Evolutionary conservation across 1,139 yeast genomes (phyloP), one percentile per base, ranked within the genome.

Genomic region (Scheffersomyces segobiensis): DNA sequence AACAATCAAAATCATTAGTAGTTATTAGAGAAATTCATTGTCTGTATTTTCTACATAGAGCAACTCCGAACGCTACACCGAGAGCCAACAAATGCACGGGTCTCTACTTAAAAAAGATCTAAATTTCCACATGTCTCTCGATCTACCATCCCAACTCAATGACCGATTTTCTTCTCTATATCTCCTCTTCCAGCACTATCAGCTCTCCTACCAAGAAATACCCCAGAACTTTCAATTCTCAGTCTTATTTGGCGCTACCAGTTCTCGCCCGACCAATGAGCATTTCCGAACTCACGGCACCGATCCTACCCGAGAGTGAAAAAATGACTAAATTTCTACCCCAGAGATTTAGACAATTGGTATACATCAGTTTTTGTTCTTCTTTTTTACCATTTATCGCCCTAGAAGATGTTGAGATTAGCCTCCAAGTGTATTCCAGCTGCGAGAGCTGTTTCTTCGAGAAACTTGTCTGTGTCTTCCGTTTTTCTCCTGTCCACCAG

Each of bases 401-500:
- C 7, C 1, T 12, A 12, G 39, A 66, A 50, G 55, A 76, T 76
- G 80, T 76, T 76, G 67, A 75, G 78, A 72, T 64, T 56, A 49
- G 53, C 63, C 56, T 26, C 55, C 55, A 54, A 50, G 47, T 55
- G 26, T 5, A 26, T 67, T 54, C 54, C 70, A 26, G 58, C 67
- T 39, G 63, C 65, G 52, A 64, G 65, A 60, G 59, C 59, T 56
- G 59, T 56, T 49, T 68, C 58, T 57, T 58, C 67, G 52, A 76
- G 81, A 71, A 55, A 67, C 57, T 71, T 78, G 61, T 65, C 77
- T 32, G 59, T 74, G 46, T 63, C 76, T 14, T 58, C 72, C 8
- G 60, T 70, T 50, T 63, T 70, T 53, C 63, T 71, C 58, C 65
- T 69, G 56, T 66, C 71, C 60, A 74, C 80, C 60, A 88, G 98